These are phyloP conservation scores for Paramecium sexaurelia DNA, from an alignment of 73 alveolate species.

Conservation along the genomic window DNA sequence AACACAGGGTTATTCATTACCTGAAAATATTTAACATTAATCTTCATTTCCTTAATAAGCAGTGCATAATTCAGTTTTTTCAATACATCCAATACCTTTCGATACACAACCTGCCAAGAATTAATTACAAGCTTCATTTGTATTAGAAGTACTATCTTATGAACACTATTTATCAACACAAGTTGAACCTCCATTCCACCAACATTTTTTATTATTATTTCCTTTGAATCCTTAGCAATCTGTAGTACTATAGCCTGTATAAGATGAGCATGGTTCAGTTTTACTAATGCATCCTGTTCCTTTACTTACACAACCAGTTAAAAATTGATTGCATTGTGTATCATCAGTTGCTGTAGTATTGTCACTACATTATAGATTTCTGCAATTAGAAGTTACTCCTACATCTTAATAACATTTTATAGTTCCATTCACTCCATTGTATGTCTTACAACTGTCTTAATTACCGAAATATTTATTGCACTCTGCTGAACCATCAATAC, in stretches of 20 bases:
- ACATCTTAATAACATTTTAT: not conserved
- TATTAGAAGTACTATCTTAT: not conserved
- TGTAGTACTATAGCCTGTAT: not conserved
- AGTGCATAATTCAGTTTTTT: not conserved
- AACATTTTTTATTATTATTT: not conserved
- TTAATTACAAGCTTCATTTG: not conserved
- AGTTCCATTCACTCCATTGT: constrained; percentile 14
- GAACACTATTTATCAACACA: constrained; percentile 50
- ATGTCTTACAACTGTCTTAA: not conserved
- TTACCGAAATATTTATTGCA: not conserved
- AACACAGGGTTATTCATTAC: not conserved
- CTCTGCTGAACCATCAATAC: not conserved
- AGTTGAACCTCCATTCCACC: constrained; percentile 7
- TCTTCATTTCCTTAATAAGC: constrained; percentile 20
- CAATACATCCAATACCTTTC: constrained; percentile 16
- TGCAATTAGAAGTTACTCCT: not conserved
- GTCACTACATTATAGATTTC: not conserved
- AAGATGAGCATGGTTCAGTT: constrained; percentile 28
- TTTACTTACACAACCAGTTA: not conserved
- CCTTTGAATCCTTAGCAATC: not conserved
- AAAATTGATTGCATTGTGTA: not conserved
- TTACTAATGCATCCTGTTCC: constrained; percentile 48
- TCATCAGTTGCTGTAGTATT: constrained; percentile 4
- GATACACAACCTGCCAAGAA: constrained; percentile 12
- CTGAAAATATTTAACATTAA: not conserved